These are phyloP conservation scores for Ceraceosorus bombacis DNA, from an alignment of 1,284 basidiomycete genomes.

Conservation along the genomic window DNA sequence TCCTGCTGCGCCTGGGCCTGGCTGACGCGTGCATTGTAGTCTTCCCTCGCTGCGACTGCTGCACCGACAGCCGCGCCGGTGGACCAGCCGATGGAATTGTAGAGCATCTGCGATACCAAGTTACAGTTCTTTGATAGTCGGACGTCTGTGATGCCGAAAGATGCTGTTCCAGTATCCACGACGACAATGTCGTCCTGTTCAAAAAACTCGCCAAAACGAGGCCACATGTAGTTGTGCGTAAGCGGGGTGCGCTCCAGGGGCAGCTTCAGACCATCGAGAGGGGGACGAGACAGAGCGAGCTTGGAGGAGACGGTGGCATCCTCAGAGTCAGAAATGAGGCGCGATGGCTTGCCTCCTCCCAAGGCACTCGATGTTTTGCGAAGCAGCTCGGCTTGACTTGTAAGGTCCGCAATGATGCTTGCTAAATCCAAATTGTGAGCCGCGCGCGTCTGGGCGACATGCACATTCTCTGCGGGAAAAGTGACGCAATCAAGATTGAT, in stretches of 20 bases:
- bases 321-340: conserved; percentile 58
- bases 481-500: no score
- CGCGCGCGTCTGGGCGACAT: no score
- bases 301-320: no score
- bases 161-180: conserved; percentile 41
- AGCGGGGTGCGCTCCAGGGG: conserved; percentile 55
- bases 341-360: conserved; percentile 2
- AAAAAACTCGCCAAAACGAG: conserved; percentile 61
- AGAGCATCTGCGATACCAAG: conserved; percentile 55
- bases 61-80: conserved; percentile 65
- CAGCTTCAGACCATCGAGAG: no score
- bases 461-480: no score
- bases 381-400: no score
- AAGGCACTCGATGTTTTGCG: no score
- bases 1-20: conserved; percentile 45
- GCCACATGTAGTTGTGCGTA: no score
- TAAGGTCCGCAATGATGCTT: no score
- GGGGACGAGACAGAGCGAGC: no score
- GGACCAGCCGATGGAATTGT: conserved; percentile 80
- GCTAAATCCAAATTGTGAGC: no score
- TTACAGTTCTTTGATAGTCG: conserved; percentile 1
- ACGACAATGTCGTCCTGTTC: conserved; percentile 48
- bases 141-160: conserved; percentile 25
- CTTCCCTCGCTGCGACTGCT: conserved; percentile 68
- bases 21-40: conserved; percentile 58